Percentiles rank a stretch among this genome's conserved stretches.
Conservation (phyloP, 164 flowering plant genomes). For the grape (Vitis vinifera) region DNA sequence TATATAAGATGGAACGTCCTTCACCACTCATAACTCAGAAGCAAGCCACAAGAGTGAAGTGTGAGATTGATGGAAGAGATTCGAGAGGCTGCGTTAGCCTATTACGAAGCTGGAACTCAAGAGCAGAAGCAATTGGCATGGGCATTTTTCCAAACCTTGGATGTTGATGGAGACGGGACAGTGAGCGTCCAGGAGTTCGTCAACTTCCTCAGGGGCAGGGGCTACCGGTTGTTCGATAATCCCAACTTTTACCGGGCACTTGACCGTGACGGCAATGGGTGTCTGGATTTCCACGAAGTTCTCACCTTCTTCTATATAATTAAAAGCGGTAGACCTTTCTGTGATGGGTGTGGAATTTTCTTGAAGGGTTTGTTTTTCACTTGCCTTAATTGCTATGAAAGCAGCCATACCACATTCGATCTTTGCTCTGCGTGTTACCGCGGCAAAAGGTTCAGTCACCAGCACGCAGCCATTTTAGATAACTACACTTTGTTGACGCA, state of each 20-base stretch:
- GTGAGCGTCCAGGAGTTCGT: neutral
- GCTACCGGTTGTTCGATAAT: neutral
- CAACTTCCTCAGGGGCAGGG: neutral
- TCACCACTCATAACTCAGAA: too few relatives aligned
- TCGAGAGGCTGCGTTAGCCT: too few relatives aligned
- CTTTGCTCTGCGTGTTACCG: conserved; percentile 3
- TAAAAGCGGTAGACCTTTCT: neutral
- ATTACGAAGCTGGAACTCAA: too few relatives aligned
- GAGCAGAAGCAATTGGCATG: too few relatives aligned
- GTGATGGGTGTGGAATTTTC: neutral
- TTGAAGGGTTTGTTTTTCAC: conserved; percentile 6
- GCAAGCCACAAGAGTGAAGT: too few relatives aligned
- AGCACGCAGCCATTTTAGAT: neutral
- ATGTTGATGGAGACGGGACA: neutral
- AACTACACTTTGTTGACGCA: neutral
- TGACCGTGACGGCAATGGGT: neutral
- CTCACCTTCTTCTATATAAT: conserved; percentile 4
- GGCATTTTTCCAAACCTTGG: neutral
- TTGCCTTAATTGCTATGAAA: conserved; percentile 1
- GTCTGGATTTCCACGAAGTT: conserved; percentile 6
- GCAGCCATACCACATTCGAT: neutral
- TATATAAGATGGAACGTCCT: too few relatives aligned
- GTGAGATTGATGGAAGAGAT: too few relatives aligned
- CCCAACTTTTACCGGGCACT: neutral
- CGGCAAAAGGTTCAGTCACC: neutral